Conservation (phyloP, 805 yeast genomes). For the Ogataea henricii region DNA sequence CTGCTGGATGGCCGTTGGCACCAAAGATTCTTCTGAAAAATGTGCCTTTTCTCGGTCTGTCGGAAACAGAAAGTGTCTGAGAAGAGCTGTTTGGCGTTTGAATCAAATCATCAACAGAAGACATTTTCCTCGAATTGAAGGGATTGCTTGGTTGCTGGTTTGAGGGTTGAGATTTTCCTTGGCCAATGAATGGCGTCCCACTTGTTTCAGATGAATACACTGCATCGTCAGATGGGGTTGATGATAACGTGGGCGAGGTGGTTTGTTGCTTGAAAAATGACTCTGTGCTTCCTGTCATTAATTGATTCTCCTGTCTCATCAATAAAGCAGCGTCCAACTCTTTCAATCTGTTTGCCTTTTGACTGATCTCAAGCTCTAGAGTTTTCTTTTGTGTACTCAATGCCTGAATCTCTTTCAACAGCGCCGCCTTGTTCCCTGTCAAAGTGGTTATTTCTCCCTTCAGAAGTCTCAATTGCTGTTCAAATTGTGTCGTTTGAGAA, state of each 20-base stretch:
- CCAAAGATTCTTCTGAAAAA: constrained; percentile 36
- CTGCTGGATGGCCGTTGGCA: constrained; percentile 9
- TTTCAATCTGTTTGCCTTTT: constrained; percentile 20
- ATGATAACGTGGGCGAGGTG: constrained; percentile 11
- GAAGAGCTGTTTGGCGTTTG: not conserved
- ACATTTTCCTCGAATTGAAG: constrained; percentile 1
- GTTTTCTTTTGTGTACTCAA: constrained; percentile 49
- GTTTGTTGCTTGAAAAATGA: constrained; percentile 13
- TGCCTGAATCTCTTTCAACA: constrained; percentile 53
- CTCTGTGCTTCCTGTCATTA: constrained; percentile 9
- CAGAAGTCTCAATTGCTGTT: constrained; percentile 40
- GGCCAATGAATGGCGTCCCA: not conserved
- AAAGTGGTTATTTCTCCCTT: constrained; percentile 45
- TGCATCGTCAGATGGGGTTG: not conserved
- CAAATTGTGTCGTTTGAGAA: constrained; percentile 36
- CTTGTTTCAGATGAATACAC: not conserved
- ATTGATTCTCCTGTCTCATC: constrained; percentile 7
- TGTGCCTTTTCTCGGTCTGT: constrained; percentile 26
- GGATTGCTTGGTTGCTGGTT: constrained; percentile 1
- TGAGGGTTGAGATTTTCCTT: constrained; percentile 1
- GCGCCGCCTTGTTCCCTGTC: constrained; percentile 40
- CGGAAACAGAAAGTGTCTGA: constrained; percentile 7
- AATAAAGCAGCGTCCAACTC: constrained; percentile 14
- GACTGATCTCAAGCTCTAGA: constrained; percentile 47
- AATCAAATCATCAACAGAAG: constrained; percentile 17